These are phyloP conservation scores for Sporothrix pallida DNA, from an alignment of 2,329 filamentous ascomycete genomes.

Conservation along the genomic window DNA sequence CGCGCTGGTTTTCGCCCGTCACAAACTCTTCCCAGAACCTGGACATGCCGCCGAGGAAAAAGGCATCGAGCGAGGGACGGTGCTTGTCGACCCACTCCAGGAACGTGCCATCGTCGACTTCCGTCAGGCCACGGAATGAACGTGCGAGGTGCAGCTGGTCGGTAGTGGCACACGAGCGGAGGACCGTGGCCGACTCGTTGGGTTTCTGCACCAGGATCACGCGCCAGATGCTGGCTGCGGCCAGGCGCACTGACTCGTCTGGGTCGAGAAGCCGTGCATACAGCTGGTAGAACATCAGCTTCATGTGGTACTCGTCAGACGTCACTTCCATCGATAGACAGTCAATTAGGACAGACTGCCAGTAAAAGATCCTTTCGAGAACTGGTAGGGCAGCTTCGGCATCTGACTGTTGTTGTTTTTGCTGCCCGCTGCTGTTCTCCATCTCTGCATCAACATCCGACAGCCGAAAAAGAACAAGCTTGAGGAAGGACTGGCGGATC, in stretches of 20 bases:
- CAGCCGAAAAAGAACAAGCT: conserved; percentile 77
- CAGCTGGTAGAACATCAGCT: conserved; percentile 88
- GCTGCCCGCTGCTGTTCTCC: not conserved
- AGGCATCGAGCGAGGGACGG: conserved; percentile 74
- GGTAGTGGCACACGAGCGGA: conserved; percentile 71
- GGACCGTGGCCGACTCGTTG: conserved; percentile 74
- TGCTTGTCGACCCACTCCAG: conserved; percentile 86
- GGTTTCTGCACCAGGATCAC: conserved; percentile 94
- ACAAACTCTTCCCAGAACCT: conserved; percentile 91
- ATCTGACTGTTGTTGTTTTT: not conserved
- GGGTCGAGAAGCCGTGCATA: conserved; percentile 85
- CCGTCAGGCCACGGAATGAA: conserved; percentile 82
- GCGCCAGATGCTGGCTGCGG: conserved; percentile 85
- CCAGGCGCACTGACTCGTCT: conserved; percentile 69
- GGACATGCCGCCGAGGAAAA: conserved; percentile 83
- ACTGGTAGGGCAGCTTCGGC: conserved; percentile 71
- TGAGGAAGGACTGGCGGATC: conserved; percentile 78
- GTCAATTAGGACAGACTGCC: conserved; percentile 89
- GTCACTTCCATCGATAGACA: conserved; percentile 68
- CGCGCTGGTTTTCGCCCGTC: conserved; percentile 77
- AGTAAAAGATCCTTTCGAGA: conserved; percentile 87
- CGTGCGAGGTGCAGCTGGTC: conserved; percentile 72
- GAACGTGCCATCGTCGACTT: conserved; percentile 88
- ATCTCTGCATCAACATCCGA: conserved; percentile 76
- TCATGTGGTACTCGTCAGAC: conserved; percentile 77